Evolutionary conservation across 371 early-diverging fungal species (phyloP).

Genomic region (Apophysomyces sp.): DNA sequence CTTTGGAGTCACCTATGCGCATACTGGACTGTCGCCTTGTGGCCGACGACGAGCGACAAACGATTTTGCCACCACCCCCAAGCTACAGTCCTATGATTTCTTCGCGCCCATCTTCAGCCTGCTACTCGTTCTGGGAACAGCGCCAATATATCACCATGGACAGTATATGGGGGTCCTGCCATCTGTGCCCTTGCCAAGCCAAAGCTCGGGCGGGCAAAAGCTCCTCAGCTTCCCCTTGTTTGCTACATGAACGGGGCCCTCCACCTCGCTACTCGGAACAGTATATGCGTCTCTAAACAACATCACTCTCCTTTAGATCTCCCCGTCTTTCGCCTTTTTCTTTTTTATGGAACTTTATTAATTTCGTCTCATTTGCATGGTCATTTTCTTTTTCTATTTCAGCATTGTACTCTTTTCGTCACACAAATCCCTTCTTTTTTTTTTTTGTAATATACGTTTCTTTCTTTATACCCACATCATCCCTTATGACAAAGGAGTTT

Average conservation of each 20-base stretch:
- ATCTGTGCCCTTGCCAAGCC: conserved; percentile 32
- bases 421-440: neutral
- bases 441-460: neutral
- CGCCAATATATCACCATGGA: conserved; percentile 32
- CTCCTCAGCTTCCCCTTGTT: neutral
- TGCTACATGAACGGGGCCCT: conserved; percentile 19
- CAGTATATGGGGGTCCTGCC: conserved; percentile 31
- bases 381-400: conserved; percentile 3
- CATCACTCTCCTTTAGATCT: too few species aligned
- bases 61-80: conserved; percentile 85
- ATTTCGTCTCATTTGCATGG: neutral
- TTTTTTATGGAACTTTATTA: neutral
- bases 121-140: conserved; percentile 30
- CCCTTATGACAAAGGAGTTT: too few species aligned
- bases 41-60: conserved; percentile 59
- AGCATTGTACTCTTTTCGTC: neutral
- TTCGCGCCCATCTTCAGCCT: conserved; percentile 1
- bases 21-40: conserved; percentile 44
- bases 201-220: neutral
- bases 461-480: too few species aligned
- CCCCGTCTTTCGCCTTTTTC: neutral
- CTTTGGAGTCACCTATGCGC: conserved; percentile 30
- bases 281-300: too few species aligned
- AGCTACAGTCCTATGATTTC: conserved; percentile 66
- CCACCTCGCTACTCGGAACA: conserved; percentile 17